These are phyloP conservation scores for Pleurostoma richardsiae DNA, from an alignment of 2,329 filamentous ascomycete genomes.

Conservation along the genomic window DNA sequence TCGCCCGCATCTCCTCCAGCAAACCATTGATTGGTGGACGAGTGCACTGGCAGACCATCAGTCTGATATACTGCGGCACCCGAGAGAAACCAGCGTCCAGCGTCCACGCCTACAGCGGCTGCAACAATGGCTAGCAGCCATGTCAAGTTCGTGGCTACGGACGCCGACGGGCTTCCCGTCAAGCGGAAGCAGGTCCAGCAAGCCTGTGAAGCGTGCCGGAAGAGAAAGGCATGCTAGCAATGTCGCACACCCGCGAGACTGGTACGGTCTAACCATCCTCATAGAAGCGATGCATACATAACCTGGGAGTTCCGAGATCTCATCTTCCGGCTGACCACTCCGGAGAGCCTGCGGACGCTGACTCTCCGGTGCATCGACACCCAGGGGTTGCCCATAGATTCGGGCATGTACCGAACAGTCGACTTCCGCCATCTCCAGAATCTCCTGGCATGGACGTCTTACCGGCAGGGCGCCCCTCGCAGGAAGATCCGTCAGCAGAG, in stretches of 20 bases:
- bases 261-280: not conserved
- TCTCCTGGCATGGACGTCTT: not conserved
- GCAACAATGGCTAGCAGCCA: slow-evolving; percentile 5
- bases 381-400: too few relatives aligned
- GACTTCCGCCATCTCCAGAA: slow-evolving; percentile 12
- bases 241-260: not conserved
- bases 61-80: too few relatives aligned
- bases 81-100: too few relatives aligned
- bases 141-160: slow-evolving; percentile 54
- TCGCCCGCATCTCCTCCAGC: too few relatives aligned
- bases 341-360: too few relatives aligned
- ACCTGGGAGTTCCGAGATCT: not conserved
- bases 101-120: not conserved
- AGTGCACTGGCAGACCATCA: too few relatives aligned
- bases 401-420: too few relatives aligned
- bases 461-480: not conserved
- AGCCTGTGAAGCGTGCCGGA: slow-evolving; percentile 50
- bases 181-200: slow-evolving; percentile 57
- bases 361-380: too few relatives aligned
- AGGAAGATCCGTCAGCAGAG: slow-evolving; percentile 13
- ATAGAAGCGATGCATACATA: not conserved
- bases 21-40: too few relatives aligned
- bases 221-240: slow-evolving; percentile 40
- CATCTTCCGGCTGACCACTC: not conserved
- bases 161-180: slow-evolving; percentile 46